phyloP scores from a whole-genome alignment of 192 early-diverging fungal genomes.

The Gigaspora rosea region DNA sequence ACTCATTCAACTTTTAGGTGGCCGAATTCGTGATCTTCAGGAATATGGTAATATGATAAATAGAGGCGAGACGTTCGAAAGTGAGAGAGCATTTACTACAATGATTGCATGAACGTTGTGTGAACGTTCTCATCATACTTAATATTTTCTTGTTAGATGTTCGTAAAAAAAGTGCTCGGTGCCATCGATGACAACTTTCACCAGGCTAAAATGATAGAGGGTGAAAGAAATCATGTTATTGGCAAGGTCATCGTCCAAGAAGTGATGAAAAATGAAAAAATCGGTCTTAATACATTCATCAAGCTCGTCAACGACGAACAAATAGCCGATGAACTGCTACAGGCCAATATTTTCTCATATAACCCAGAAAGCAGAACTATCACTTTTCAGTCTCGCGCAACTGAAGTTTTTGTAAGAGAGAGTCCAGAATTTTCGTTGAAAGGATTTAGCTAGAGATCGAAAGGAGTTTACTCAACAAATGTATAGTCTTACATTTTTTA shows the following conservation, averaged over 20 bases:
- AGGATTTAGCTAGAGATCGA: no score
- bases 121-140: conserved; percentile 28
- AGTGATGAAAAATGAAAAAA: neutral
- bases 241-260: conserved; percentile 18
- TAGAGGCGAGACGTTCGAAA: conserved; percentile 1
- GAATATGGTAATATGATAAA: conserved; percentile 25
- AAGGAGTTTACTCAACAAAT: no score
- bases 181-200: conserved; percentile 11
- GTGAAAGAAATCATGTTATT: conserved; percentile 13
- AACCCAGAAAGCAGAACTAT: no score
- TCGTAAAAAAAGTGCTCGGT: conserved; percentile 14
- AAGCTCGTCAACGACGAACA: neutral
- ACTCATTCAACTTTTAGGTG: conserved; percentile 26
- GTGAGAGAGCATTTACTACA: conserved; percentile 28
- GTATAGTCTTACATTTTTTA: no score
- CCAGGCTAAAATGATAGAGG: conserved; percentile 14
- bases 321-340: no score
- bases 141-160: conserved; percentile 33
- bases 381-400: neutral
- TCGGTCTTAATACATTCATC: neutral
- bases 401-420: conserved; percentile 12
- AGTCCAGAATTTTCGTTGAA: conserved; percentile 11
- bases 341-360: no score
- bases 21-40: conserved; percentile 27
- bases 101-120: conserved; percentile 11